Conservation (phyloP, 1,139 yeast species). For the Lodderomyces oxycetoniae region DNA sequence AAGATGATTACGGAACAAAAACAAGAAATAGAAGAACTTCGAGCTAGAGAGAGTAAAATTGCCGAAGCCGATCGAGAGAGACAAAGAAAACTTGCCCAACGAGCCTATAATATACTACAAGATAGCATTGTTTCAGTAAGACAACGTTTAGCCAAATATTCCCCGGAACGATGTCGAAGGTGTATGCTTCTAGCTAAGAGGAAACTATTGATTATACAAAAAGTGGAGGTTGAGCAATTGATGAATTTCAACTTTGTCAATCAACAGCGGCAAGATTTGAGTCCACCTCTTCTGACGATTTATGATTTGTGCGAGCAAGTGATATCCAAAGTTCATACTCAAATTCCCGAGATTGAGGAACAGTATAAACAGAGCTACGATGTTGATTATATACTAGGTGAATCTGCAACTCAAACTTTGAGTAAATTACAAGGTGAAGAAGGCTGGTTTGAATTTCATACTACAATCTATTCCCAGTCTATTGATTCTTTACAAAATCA, state of each 20-base stretch:
- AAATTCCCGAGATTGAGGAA: conserved; percentile 47
- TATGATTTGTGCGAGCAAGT: conserved; percentile 24
- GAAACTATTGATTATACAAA: conserved; percentile 45
- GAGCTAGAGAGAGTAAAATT: conserved; percentile 47
- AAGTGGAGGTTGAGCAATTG: conserved; percentile 29
- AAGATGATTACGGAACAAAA: conserved; percentile 83
- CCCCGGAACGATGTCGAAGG: conserved; percentile 42
- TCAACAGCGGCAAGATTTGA: background rate
- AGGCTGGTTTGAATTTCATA: conserved; percentile 48
- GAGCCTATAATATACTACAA: conserved; percentile 34
- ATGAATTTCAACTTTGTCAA: no score
- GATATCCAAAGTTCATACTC: conserved; percentile 28
- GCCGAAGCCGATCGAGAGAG: conserved; percentile 32
- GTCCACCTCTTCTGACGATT: conserved; percentile 5
- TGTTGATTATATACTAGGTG: conserved; percentile 44
- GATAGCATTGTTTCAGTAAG: conserved; percentile 39
- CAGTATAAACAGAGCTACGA: conserved; percentile 48
- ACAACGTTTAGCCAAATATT: conserved; percentile 35
- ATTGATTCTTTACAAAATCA: conserved; percentile 41
- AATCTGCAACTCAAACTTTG: conserved; percentile 40
- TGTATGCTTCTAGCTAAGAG: conserved; percentile 56
- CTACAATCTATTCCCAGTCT: conserved; percentile 35
- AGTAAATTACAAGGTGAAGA: conserved; percentile 47
- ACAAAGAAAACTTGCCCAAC: conserved; percentile 27
- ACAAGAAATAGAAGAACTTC: conserved; percentile 67